phyloP scores from a whole-genome alignment of 2,329 filamentous ascomycete species.

The Claviceps purpurea region DNA sequence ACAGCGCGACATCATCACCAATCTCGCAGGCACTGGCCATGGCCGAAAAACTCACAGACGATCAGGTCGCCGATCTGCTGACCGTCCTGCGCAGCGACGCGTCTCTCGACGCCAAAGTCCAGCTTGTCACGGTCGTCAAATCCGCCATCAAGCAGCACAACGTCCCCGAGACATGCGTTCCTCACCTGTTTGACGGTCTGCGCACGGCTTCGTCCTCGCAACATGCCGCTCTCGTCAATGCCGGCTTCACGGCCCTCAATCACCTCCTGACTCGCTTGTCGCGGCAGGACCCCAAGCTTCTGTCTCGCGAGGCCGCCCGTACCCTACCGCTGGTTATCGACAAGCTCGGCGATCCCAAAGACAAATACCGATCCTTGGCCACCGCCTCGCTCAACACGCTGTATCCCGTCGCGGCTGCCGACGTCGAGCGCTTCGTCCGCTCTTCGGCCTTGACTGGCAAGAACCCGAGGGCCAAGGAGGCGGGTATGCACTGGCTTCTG shows the following conservation, averaged over 20 bases:
- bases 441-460: constrained; percentile 67
- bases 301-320: constrained; percentile 55
- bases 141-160: constrained; percentile 86
- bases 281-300: constrained; percentile 66
- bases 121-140: constrained; percentile 62
- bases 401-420: constrained; percentile 52
- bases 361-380: constrained; percentile 66
- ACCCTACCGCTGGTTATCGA: constrained; percentile 68
- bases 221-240: constrained; percentile 64
- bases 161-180: constrained; percentile 61
- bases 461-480: constrained; percentile 74
- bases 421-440: constrained; percentile 70
- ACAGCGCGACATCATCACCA: neutral
- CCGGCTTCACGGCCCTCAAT: constrained; percentile 76
- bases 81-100: constrained; percentile 46
- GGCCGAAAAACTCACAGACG: constrained; percentile 45
- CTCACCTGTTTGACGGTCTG: constrained; percentile 69
- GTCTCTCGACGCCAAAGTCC: constrained; percentile 56
- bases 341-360: constrained; percentile 76
- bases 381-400: constrained; percentile 65
- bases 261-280: constrained; percentile 78
- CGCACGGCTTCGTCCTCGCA: constrained; percentile 62
- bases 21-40: constrained; percentile 18
- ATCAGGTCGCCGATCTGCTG: constrained; percentile 42
- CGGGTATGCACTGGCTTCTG: constrained; percentile 72